A percentile compares a stretch with the other conserved stretches of the same genome.
Evolutionary conservation across 768 basidiomycete genomes (phyloP).

Genomic region (Termitomyces sp.): DNA sequence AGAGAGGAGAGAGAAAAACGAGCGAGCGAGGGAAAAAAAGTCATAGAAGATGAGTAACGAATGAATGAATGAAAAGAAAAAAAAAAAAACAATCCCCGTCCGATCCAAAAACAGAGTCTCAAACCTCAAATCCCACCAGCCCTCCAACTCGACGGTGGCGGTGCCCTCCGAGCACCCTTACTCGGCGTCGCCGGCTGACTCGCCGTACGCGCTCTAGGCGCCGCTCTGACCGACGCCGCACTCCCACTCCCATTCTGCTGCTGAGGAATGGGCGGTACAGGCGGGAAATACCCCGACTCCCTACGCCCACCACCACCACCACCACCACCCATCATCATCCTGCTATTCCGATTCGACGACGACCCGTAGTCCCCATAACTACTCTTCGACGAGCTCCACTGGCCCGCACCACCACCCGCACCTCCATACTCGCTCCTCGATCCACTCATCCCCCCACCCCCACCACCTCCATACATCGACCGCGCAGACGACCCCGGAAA

Average conservation of each 20-base stretch:
- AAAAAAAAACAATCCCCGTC: slow-evolving; percentile 5
- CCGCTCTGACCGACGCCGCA: slow-evolving; percentile 9
- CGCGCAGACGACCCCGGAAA: slow-evolving; percentile 39
- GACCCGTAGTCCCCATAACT: slow-evolving; percentile 70
- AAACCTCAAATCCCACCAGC: slow-evolving; percentile 21
- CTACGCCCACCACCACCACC: slow-evolving; percentile 18
- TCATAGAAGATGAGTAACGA: slow-evolving; percentile 6
- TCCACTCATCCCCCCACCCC: slow-evolving; percentile 24
- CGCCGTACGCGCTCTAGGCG: slow-evolving; percentile 34
- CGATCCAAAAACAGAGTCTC: slow-evolving; percentile 2
- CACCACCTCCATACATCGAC: slow-evolving; percentile 54
- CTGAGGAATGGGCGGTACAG: slow-evolving; percentile 35
- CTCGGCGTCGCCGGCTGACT: slow-evolving; percentile 41
- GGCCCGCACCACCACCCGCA: slow-evolving; percentile 37
- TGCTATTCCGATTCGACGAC: slow-evolving; percentile 23
- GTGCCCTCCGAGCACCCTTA: slow-evolving; percentile 26
- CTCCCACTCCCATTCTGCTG: slow-evolving; percentile 9
- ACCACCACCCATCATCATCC: too few species aligned
- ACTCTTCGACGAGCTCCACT: slow-evolving; percentile 54
- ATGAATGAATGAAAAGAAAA: not conserved
- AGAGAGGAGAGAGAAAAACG: slow-evolving; percentile 6
- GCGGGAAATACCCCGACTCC: slow-evolving; percentile 40
- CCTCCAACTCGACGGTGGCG: slow-evolving; percentile 67
- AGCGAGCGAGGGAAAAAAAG: not conserved
- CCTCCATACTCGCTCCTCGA: slow-evolving; percentile 62